phyloP scores from a whole-genome alignment of 169 alveolate species.

The Besnoitia besnoiti region DNA sequence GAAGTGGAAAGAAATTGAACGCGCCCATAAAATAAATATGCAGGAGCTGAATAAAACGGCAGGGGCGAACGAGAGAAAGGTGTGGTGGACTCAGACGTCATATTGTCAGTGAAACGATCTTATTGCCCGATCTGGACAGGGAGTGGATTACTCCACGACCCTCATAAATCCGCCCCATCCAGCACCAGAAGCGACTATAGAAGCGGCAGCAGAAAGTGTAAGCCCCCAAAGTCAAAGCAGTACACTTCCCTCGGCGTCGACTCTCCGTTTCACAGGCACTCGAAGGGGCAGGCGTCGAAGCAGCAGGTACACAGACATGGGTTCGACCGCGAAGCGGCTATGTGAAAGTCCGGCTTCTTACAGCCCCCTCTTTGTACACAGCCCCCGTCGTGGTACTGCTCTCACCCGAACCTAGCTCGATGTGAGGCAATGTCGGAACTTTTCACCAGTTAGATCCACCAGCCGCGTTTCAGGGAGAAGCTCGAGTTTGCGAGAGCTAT shows the following conservation, averaged over 20 bases:
- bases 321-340: neutral
- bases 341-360: neutral
- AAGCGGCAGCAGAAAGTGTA: conserved; percentile 32
- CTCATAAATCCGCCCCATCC: conserved; percentile 55
- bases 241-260: neutral
- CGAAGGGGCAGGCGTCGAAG: neutral
- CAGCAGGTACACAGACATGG: neutral
- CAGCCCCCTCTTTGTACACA: conserved; percentile 36
- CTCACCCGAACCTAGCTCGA: conserved; percentile 53
- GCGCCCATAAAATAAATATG: neutral
- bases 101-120: neutral
- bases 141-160: conserved; percentile 41
- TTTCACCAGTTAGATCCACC: neutral
- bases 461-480: conserved; percentile 52
- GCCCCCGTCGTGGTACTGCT: conserved; percentile 68
- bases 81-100: neutral
- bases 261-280: neutral
- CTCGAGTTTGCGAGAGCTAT: conserved; percentile 69
- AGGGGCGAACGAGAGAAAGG: conserved; percentile 38
- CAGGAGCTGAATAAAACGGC: conserved; percentile 6
- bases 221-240: neutral
- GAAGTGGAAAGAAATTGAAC: neutral
- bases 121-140: neutral
- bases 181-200: neutral
- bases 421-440: conserved; percentile 12